Evolutionary conservation across 306 rosid genomes (phyloP), one percentile per base, ranked within the genome.

Genomic region (Prunus armeniaca): DNA sequence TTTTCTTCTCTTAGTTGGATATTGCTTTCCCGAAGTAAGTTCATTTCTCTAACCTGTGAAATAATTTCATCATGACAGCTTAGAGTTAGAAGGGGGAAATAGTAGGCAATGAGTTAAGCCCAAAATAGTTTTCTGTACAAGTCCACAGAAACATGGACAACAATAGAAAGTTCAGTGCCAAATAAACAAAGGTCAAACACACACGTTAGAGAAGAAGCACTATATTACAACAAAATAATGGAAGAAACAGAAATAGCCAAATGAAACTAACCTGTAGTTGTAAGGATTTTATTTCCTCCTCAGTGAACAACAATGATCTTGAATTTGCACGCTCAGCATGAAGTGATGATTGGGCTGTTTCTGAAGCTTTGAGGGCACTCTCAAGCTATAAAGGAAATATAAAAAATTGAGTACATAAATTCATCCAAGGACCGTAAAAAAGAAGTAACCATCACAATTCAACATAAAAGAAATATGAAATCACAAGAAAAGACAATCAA

Each of bases 1-100:
- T 95, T 95, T 87, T 95, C 99, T 89, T 95, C 99, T 82, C 99
- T 90, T 65, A 95, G 92, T 86, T 95, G 99, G 76, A 87, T 80
- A 74, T 95, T 95, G 85, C 99, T 95, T 83, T 95, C 99, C 28
- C 99, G 97, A 76, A 95, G 99, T 76, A 95, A 89, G 87, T 88
- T 92, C 79, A 91, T 87, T 85, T 95, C 99, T 79, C 92, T 86
- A 71, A 89, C 87, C 99, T 95, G 89, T 69, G 74, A 83, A 45
- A 45, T 38, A 38, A 71, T 81, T 65, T 65, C 25, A 68, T 4
- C 24, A 65, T 65, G 27, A 51, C 6, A 82, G 43, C 62, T 32
- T 55, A 63, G 19, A 30, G 67, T 27, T 76, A 67, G 32, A 70
- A 30, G 67, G 71, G 72, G 46, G 19, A 45, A 2, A 10, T n/a